These are phyloP conservation scores for Arthroderma sp. DNA, from an alignment of 2,329 filamentous ascomycete genomes.

Conservation along the genomic window DNA sequence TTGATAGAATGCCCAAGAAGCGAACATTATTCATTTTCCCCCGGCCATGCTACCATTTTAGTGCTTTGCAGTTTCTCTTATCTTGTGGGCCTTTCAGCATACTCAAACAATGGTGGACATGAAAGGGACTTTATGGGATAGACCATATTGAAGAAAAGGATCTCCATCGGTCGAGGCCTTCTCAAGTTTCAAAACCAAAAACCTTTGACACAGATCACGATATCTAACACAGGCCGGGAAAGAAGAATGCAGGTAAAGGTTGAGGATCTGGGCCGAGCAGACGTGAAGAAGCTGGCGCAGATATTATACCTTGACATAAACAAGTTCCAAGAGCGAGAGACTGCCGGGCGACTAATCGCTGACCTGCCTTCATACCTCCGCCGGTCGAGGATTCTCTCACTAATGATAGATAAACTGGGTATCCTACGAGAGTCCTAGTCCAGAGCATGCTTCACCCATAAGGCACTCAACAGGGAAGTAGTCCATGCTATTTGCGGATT, in stretches of 20 bases:
- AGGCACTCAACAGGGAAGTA: constrained; percentile 13
- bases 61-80: neutral
- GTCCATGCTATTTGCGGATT: constrained; percentile 14
- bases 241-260: neutral
- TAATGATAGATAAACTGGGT: constrained; percentile 6
- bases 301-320: constrained; percentile 5
- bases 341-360: neutral
- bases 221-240: neutral
- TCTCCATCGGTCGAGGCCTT: neutral
- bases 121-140: no score
- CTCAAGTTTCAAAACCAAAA: neutral
- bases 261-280: constrained; percentile 3
- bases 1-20: neutral
- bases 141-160: neutral
- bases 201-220: neutral
- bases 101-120: neutral
- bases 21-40: neutral
- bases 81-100: neutral
- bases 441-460: constrained; percentile 14
- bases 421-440: neutral
- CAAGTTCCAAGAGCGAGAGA: neutral
- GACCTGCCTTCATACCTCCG: constrained; percentile 8
- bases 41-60: neutral
- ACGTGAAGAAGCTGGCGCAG: constrained; percentile 9
- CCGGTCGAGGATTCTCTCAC: constrained; percentile 6